Conservation (phyloP, 176 grass and related monocot genomes). For the Cymbopogon citratus region DNA sequence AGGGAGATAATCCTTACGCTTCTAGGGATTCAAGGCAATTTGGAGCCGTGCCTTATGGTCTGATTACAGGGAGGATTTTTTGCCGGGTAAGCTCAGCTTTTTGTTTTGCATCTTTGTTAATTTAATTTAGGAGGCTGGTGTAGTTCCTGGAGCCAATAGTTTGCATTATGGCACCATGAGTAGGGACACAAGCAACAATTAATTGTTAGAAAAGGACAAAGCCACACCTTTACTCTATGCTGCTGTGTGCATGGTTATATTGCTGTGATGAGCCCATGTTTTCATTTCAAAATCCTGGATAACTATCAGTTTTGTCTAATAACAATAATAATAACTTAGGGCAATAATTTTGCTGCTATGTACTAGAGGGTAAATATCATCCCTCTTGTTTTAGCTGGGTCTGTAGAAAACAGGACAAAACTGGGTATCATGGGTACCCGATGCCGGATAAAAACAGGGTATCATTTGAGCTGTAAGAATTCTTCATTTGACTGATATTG, state of each 20-base stretch:
- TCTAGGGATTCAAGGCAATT: constrained; percentile 82
- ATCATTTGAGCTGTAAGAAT: background rate
- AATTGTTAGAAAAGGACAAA: background rate
- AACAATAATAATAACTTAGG: background rate
- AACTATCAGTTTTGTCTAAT: background rate
- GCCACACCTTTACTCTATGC: background rate
- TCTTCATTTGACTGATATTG: background rate
- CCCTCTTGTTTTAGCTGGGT: background rate
- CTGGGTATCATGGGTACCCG: background rate
- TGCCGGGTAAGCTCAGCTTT: constrained; percentile 44
- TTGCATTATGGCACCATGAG: background rate
- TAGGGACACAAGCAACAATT: background rate
- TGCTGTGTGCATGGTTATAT: background rate
- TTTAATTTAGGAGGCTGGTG: background rate
- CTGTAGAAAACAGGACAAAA: background rate
- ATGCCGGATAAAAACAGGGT: background rate
- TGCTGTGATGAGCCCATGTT: background rate
- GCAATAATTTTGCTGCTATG: background rate
- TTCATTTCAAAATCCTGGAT: background rate
- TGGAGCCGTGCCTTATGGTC: constrained; percentile 66
- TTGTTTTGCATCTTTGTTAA: background rate
- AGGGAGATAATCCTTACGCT: constrained; percentile 73
- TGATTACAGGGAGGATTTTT: constrained; percentile 65
- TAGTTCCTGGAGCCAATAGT: background rate
- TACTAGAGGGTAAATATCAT: background rate